Percentiles rank a stretch among this genome's conserved stretches.
Conservation (phyloP, 768 basidiomycete genomes). For the Lactifluus hygrophoroides region DNA sequence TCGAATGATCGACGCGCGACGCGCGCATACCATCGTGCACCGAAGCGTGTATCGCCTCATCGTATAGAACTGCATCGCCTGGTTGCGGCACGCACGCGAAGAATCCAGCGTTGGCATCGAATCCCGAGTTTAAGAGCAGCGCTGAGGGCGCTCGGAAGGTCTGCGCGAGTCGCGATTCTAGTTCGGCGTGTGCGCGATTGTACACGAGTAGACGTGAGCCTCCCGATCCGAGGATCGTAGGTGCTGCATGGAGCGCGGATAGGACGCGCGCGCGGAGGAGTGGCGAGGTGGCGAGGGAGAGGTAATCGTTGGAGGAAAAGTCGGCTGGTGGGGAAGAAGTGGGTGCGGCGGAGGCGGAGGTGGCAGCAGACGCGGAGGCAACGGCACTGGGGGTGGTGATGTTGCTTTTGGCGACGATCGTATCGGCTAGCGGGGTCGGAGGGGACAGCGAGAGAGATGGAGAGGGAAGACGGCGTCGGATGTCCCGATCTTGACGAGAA, state of each 20-base stretch:
- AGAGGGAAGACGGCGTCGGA: constrained; percentile 62
- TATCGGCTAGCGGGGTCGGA: not conserved
- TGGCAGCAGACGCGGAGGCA: not conserved
- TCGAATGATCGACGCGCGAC: not conserved
- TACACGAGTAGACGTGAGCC: constrained; percentile 84
- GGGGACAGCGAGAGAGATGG: constrained; percentile 24
- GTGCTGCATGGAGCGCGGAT: constrained; percentile 36
- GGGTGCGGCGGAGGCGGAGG: not conserved
- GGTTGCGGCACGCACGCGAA: constrained; percentile 74
- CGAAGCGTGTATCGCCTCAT: constrained; percentile 85
- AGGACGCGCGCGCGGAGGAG: constrained; percentile 53
- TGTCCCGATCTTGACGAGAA: constrained; percentile 57
- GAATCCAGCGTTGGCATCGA: constrained; percentile 87
- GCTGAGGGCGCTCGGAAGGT: constrained; percentile 62
- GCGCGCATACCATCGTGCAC: constrained; percentile 82
- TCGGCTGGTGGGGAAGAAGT: constrained; percentile 33
- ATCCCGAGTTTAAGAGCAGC: constrained; percentile 86
- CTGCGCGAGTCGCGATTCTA: constrained; percentile 59
- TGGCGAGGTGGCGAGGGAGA: constrained; percentile 62
- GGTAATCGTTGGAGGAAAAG: constrained; percentile 91
- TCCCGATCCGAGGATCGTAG: constrained; percentile 73
- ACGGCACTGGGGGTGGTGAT: not conserved
- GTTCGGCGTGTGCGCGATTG: constrained; percentile 53
- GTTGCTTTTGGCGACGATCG: too few species aligned
- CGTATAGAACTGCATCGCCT: constrained; percentile 71